A percentile compares a stretch with the other conserved stretches of the same genome.
These are phyloP conservation scores for Elaeagnus macrophylla DNA, from an alignment of 306 rosid species.

Conservation along the genomic window DNA sequence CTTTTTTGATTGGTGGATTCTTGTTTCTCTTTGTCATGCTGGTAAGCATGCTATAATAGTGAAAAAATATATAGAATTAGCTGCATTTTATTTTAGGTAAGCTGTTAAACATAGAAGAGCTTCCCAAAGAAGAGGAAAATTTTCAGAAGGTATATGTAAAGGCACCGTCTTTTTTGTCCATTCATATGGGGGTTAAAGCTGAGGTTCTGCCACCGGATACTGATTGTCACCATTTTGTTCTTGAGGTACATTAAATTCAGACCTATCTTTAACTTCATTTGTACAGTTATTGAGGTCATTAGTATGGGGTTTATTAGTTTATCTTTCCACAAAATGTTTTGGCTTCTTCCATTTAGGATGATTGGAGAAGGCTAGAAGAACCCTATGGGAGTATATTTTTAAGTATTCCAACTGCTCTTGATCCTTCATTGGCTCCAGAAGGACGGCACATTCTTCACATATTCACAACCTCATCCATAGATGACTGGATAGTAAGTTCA, in stretches of 20 bases:
- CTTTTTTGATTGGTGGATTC: conserved; percentile 16
- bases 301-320: conserved; percentile 6
- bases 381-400: conserved; percentile 88
- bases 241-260: conserved; percentile 51
- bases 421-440: conserved; percentile 78
- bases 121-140: conserved; percentile 83
- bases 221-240: conserved; percentile 93
- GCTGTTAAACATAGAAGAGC: conserved; percentile 49
- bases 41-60: conserved; percentile 6
- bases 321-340: conserved; percentile 9
- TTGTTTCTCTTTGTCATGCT: conserved; percentile 15
- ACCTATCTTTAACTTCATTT: conserved; percentile 16
- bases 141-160: conserved; percentile 79
- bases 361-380: conserved; percentile 68
- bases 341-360: conserved; percentile 31
- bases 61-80: conserved; percentile 11
- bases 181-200: conserved; percentile 95
- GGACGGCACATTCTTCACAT: conserved; percentile 89
- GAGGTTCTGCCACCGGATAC: conserved; percentile 86
- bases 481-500: conserved; percentile 71
- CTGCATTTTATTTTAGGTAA: conserved; percentile 42
- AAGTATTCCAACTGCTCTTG: conserved; percentile 95
- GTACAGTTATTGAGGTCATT: conserved; percentile 10
- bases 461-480: conserved; percentile 86
- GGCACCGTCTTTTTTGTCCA: conserved; percentile 96